A percentile compares a stretch with the other conserved stretches of the same genome.
phyloP scores from a whole-genome alignment of 257 asterid genomes.

The Ballota nigra region DNA sequence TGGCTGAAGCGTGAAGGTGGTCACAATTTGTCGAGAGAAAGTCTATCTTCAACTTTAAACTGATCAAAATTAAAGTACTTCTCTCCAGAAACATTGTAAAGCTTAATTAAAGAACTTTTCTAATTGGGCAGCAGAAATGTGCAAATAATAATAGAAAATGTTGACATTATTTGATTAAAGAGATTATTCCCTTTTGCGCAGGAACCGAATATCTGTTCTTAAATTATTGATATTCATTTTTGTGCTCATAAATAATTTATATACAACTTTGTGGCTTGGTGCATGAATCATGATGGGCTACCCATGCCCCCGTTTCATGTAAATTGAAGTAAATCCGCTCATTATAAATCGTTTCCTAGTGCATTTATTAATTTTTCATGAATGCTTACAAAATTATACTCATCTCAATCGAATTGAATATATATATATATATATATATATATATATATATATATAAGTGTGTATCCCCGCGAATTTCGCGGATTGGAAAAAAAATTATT shows the following conservation, averaged over 20 bases:
- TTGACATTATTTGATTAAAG: conserved; percentile 10
- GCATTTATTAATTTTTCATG: no score
- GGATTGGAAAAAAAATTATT: no score
- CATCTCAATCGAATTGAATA: no score
- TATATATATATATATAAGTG: no score
- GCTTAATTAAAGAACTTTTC: neutral
- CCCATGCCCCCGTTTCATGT: conserved; percentile 17
- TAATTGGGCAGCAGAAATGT: neutral
- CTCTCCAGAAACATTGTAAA: neutral
- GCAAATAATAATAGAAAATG: conserved; percentile 2
- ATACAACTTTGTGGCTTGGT: conserved; percentile 15
- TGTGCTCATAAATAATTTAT: neutral
- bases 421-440: no score
- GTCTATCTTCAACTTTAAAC: neutral
- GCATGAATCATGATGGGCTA: conserved; percentile 31
- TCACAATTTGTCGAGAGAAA: neutral
- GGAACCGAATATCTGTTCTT: conserved; percentile 11
- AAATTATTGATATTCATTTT: neutral
- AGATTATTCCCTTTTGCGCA: conserved; percentile 28
- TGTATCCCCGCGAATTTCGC: no score
- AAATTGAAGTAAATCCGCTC: neutral
- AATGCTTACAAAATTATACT: no score
- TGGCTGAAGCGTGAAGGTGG: neutral
- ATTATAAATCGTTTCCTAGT: neutral
- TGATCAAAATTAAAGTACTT: neutral